phyloP scores from a whole-genome alignment of 2,329 filamentous ascomycete species.

The Gaeumannomyces tritici region DNA sequence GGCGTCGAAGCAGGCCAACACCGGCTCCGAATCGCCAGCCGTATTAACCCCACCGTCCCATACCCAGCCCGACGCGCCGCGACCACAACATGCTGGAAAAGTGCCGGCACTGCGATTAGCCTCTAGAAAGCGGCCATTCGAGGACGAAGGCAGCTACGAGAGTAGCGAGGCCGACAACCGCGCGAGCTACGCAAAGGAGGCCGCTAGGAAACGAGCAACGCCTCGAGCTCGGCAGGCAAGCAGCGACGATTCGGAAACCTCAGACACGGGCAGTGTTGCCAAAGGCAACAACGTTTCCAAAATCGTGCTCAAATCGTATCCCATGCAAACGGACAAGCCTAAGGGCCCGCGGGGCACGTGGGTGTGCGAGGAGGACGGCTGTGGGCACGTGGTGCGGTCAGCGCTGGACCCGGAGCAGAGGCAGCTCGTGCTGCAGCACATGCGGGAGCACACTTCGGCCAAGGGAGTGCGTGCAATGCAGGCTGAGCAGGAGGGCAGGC shows the following conservation, averaged over 20 bases:
- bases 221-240: background rate
- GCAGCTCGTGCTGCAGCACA: background rate
- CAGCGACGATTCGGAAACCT: background rate
- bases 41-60: background rate
- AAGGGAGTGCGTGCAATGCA: background rate
- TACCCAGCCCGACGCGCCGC: background rate
- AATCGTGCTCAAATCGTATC: constrained; percentile 39
- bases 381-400: constrained; percentile 52
- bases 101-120: constrained; percentile 33
- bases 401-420: constrained; percentile 19
- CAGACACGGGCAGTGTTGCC: constrained; percentile 6
- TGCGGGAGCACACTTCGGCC: background rate
- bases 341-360: constrained; percentile 54
- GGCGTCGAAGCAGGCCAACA: background rate
- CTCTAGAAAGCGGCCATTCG: constrained; percentile 33
- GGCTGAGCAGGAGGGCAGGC: background rate
- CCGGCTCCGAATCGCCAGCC: background rate
- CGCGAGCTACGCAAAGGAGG: background rate
- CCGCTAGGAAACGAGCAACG: background rate
- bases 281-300: constrained; percentile 12
- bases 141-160: constrained; percentile 23
- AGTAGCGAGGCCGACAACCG: constrained; percentile 25
- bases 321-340: constrained; percentile 35
- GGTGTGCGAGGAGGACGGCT: constrained; percentile 56
- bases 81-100: constrained; percentile 25